Base-by-base conservation (phyloP, 129 eudicot species). In the Oenanthe sinensis region DNA sequence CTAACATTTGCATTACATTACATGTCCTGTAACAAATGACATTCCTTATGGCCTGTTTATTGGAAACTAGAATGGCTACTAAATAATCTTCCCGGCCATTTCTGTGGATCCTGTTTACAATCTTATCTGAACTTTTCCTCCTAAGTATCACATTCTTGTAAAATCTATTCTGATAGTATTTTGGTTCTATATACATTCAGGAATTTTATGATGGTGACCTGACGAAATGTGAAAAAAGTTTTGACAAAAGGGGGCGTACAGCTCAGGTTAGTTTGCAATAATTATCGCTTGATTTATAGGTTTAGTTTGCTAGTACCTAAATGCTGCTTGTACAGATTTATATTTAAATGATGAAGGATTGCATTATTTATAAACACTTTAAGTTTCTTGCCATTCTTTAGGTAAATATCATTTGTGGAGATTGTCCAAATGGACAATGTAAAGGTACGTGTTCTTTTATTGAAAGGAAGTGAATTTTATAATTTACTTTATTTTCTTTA, bases 211-310 rank as follows among this genome's bases (percentile, higher is more conserved):
- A 85, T 69, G 98, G 98, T 71, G 98, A 91, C 52, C 84, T 93
- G 77, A 77, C 54, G 60, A 84, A 77, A 22, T 93, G 98, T 86
- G 98, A 93, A 89, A 69, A 46, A 81, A 90, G 79, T 84, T 88
- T 76, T 82, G 96, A 88, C 85, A 90, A 92, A 90, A 82, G 89
- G 91, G 97, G 97, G 33, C 98, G 97, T 19, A 87, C 98, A 40
- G 91, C 98, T 85, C 90, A 90, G 89, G 96, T 93, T 76, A 77
- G 81, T 83, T 46, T 79, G 22, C 17, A 75, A 19, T 40, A 79
- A 54, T 47, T 39, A 62, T 46, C 33, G 8, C 39, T 46, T 14
- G 60, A 45, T 5, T 42, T 46, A 13, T 24, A 58, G 72, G 67
- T 77, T 60, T 44, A 12, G 52, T 26, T 77, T 22, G 37, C 19